phyloP scores from a whole-genome alignment of 2,329 filamentous ascomycete genomes.

The Pseudocercospora crystallina region DNA sequence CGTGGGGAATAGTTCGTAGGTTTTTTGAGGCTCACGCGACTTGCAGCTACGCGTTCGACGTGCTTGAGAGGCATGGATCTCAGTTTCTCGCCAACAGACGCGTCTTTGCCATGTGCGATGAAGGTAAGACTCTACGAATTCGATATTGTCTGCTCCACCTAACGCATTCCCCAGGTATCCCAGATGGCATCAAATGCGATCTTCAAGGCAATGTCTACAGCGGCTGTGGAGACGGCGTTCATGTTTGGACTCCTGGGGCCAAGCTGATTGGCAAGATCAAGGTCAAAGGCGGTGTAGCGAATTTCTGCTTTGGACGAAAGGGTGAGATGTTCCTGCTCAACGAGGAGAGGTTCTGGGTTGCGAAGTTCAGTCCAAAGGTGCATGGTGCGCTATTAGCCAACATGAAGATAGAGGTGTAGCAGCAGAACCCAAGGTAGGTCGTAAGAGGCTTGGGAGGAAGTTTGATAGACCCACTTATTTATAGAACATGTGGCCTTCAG shows the following conservation, averaged over 20 bases:
- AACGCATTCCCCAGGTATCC: conserved; percentile 43
- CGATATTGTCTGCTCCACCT: not conserved
- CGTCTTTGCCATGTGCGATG: conserved; percentile 31
- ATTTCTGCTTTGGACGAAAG: conserved; percentile 32
- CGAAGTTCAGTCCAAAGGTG: conserved; percentile 16
- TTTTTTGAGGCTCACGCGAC: not conserved
- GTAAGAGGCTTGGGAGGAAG: too few species aligned
- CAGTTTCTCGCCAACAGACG: conserved; percentile 28
- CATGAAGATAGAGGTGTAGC: conserved; percentile 27
- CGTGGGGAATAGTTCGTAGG: not conserved
- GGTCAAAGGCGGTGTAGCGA: conserved; percentile 41
- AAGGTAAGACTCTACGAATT: conserved; percentile 13
- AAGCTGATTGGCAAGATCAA: conserved; percentile 59
- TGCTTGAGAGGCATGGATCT: conserved; percentile 27
- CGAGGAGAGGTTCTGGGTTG: conserved; percentile 29
- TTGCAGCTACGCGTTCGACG: conserved; percentile 32
- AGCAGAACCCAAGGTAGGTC: not conserved
- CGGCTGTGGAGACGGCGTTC: conserved; percentile 56
- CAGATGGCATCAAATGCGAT: conserved; percentile 61
- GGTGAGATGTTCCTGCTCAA: conserved; percentile 31
- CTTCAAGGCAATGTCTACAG: conserved; percentile 56
- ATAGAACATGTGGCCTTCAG: too few species aligned
- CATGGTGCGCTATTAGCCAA: conserved; percentile 30
- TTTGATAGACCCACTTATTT: too few species aligned
- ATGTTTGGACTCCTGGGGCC: conserved; percentile 54